Evolutionary conservation across 805 yeast species (phyloP).

Genomic region (Schwanniomyces pseudopolymorphus): DNA sequence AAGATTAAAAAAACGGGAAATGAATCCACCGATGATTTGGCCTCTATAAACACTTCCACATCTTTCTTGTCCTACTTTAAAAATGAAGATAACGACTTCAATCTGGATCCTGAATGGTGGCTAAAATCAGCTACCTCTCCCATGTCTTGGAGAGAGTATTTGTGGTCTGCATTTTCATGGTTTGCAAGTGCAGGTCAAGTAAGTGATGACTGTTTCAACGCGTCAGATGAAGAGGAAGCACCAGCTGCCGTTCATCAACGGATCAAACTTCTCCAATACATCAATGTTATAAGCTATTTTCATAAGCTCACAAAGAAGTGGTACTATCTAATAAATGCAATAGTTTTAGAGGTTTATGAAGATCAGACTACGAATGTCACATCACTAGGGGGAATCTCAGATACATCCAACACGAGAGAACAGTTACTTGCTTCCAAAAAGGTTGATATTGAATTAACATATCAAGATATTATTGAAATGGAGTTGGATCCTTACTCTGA

Average conservation of each 20-base stretch:
- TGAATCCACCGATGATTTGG: conserved; percentile 24
- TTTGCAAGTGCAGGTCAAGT: conserved; percentile 84
- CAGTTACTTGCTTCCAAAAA: conserved; percentile 5
- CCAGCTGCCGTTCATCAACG: conserved; percentile 3
- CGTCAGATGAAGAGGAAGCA: conserved; percentile 5
- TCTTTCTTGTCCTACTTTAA: conserved; percentile 17
- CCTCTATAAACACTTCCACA: conserved; percentile 28
- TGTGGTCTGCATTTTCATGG: conserved; percentile 76
- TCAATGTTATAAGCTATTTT: conserved; percentile 37
- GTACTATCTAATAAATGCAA: conserved; percentile 35
- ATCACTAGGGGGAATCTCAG: neutral
- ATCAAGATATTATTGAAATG: conserved; percentile 42
- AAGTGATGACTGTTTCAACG: conserved; percentile 8
- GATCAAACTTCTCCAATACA: conserved; percentile 10
- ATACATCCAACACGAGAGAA: neutral
- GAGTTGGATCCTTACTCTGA: conserved; percentile 44
- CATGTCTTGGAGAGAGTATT: conserved; percentile 53
- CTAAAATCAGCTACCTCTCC: conserved; percentile 42
- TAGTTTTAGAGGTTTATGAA: conserved; percentile 28
- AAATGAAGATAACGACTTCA: conserved; percentile 6
- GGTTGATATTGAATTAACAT: conserved; percentile 31
- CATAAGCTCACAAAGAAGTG: conserved; percentile 40
- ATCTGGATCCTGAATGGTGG: conserved; percentile 45
- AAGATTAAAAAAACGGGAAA: conserved; percentile 7
- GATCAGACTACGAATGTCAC: conserved; percentile 1